These are phyloP conservation scores for Rhodomyrtus psidioides DNA, from an alignment of 441 rosid species.

Conservation along the genomic window DNA sequence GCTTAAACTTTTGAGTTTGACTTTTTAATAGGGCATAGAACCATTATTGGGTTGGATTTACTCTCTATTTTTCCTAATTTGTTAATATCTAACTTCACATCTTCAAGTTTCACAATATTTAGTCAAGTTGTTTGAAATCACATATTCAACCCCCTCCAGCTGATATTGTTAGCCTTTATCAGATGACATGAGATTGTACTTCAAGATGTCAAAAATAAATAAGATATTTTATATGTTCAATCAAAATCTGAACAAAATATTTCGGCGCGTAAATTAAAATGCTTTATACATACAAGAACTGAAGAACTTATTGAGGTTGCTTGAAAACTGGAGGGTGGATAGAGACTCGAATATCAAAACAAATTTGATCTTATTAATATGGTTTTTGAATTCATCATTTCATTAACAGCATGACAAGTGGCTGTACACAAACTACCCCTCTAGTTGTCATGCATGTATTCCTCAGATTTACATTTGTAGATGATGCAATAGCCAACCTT, in stretches of 20 bases:
- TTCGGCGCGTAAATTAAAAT: background rate
- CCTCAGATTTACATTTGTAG: background rate
- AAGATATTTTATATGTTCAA: background rate
- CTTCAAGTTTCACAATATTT: too few relatives aligned
- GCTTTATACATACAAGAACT: background rate
- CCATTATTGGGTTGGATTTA: background rate
- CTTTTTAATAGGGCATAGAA: background rate
- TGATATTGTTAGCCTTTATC: too few relatives aligned
- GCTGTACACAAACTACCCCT: background rate
- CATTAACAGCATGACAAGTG: background rate
- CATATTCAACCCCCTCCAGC: too few relatives aligned
- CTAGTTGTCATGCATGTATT: background rate
- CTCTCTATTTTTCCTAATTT: too few relatives aligned
- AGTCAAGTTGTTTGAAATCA: too few relatives aligned
- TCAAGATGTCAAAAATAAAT: background rate
- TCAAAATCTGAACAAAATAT: background rate
- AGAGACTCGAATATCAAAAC: background rate
- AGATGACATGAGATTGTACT: background rate
- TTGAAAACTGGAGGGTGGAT: background rate
- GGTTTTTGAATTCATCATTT: background rate
- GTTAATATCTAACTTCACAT: too few relatives aligned
- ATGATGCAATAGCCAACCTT: background rate
- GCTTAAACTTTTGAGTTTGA: accelerated
- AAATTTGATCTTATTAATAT: background rate
- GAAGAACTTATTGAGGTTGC: background rate